Conservation (phyloP, 148 eudicot genomes). For the Chenopodium formosanum region DNA sequence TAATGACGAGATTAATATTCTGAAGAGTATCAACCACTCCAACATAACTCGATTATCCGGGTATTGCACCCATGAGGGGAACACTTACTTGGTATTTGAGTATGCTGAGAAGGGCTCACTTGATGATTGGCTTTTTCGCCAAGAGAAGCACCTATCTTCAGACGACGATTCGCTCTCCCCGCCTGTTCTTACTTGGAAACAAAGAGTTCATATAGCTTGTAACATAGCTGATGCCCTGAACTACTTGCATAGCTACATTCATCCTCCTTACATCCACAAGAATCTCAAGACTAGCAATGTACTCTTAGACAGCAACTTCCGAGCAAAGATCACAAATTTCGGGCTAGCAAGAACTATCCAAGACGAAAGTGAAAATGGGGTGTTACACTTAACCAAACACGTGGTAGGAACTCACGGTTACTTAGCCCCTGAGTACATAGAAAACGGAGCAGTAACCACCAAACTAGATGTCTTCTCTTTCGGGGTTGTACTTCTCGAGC, state of each 20-base stretch:
- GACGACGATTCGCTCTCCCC: constrained; percentile 15
- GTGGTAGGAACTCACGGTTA: constrained; percentile 86
- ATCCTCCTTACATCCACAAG: constrained; percentile 80
- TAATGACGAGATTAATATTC: constrained; percentile 50
- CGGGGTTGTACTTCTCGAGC: constrained; percentile 64
- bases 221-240: constrained; percentile 63
- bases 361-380: constrained; percentile 32
- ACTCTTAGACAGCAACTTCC: constrained; percentile 47
- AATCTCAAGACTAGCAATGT: constrained; percentile 69
- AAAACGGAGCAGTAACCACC: constrained; percentile 65
- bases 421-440: constrained; percentile 79
- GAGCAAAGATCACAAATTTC: constrained; percentile 68
- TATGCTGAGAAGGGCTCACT: constrained; percentile 69
- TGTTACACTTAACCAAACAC: constrained; percentile 53
- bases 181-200: constrained; percentile 57
- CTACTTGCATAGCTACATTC: constrained; percentile 73
- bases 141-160: constrained; percentile 20
- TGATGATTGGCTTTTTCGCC: constrained; percentile 40
- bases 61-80: constrained; percentile 60
- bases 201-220: constrained; percentile 67
- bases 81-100: constrained; percentile 72
- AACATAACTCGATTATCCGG: constrained; percentile 69
- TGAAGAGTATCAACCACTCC: constrained; percentile 69
- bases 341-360: constrained; percentile 59
- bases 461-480: constrained; percentile 73